phyloP scores from a whole-genome alignment of 2,329 filamentous ascomycete genomes.

The Xylaria sp. region DNA sequence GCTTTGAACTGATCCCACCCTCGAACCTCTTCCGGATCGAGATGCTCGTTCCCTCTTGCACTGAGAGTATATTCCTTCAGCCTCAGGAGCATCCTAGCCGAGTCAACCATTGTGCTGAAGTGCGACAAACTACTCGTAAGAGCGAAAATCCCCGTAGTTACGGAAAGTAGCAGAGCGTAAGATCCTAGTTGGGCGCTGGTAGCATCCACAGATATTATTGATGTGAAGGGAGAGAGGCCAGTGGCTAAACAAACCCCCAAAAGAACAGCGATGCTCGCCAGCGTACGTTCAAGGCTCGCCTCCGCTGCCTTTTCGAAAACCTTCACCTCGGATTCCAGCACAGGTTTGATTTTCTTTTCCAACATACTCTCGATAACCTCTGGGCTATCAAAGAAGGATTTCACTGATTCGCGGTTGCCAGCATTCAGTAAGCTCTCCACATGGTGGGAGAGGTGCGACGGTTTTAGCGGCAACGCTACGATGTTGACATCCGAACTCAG shows the following conservation, averaged over 20 bases:
- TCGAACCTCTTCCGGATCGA: neutral
- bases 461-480: neutral
- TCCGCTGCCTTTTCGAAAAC: neutral
- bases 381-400: neutral
- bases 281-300: neutral
- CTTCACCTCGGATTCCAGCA: neutral
- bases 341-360: neutral
- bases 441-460: too few species aligned
- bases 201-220: neutral
- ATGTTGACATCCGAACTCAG: neutral
- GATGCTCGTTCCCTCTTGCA: neutral
- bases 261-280: neutral
- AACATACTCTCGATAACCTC: neutral
- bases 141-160: neutral
- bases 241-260: neutral
- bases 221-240: neutral
- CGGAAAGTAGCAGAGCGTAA: neutral
- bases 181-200: neutral
- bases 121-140: neutral
- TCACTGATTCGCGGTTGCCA: neutral
- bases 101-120: conserved; percentile 1
- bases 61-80: neutral
- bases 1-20: neutral
- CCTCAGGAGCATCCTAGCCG: neutral
- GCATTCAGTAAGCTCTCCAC: too few species aligned